A percentile compares a stretch with the other conserved stretches of the same genome.
phyloP scores from a whole-genome alignment of 495 filamentous ascomycete species.

The Hypoxylon lienhwacheense region DNA sequence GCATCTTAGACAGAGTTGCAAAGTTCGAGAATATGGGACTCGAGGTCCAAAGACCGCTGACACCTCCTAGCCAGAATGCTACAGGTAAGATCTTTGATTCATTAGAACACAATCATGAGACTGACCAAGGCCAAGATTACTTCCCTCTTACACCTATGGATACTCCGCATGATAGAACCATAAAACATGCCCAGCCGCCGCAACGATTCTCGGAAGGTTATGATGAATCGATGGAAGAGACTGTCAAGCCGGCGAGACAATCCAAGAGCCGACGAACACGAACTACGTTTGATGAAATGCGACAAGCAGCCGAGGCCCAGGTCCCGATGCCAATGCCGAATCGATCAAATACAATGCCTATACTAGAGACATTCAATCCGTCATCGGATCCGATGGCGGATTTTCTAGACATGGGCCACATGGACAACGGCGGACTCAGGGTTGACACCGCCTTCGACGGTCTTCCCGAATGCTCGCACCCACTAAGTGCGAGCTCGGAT shows the following conservation, averaged over 20 bases:
- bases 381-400: slow-evolving; percentile 54
- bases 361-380: slow-evolving; percentile 46
- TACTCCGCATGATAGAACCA: slow-evolving; percentile 46
- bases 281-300: slow-evolving; percentile 50
- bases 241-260: slow-evolving; percentile 52
- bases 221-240: slow-evolving; percentile 62
- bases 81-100: slow-evolving; percentile 48
- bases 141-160: slow-evolving; percentile 54
- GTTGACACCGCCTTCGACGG: slow-evolving; percentile 51
- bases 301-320: slow-evolving; percentile 50
- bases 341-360: slow-evolving; percentile 46
- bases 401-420: slow-evolving; percentile 57
- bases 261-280: slow-evolving; percentile 23
- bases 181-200: slow-evolving; percentile 34
- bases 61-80: slow-evolving; percentile 58
- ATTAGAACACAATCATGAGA: not conserved
- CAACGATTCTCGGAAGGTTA: slow-evolving; percentile 53
- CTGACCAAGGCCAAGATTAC: slow-evolving; percentile 40
- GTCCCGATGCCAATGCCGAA: slow-evolving; percentile 38
- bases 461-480: slow-evolving; percentile 24
- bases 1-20: slow-evolving; percentile 54
- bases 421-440: slow-evolving; percentile 56
- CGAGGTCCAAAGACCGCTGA: slow-evolving; percentile 55
- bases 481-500: slow-evolving; percentile 29
- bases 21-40: slow-evolving; percentile 53